These are phyloP conservation scores for Peronosclerospora sorghi DNA, from an alignment of 352 stramenopile species.

Conservation along the genomic window DNA sequence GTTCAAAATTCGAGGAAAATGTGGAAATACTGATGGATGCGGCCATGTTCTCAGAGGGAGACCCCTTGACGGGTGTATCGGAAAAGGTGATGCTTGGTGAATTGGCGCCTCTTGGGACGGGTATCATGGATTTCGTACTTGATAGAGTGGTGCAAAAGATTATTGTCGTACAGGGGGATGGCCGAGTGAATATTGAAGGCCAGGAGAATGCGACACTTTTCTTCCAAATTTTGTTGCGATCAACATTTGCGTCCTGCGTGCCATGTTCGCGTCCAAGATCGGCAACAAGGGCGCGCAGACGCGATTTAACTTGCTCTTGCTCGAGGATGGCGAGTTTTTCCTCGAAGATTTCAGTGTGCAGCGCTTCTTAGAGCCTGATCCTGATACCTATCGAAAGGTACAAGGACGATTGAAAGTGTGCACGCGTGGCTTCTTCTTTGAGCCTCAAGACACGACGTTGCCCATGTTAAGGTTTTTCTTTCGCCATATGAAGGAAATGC, in stretches of 20 bases:
- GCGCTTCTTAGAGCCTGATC: slow-evolving; percentile 51
- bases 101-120: slow-evolving; percentile 91
- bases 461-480: slow-evolving; percentile 84
- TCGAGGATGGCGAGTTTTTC: slow-evolving; percentile 92
- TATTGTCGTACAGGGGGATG: too few species aligned
- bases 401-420: slow-evolving; percentile 81
- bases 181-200: too few species aligned
- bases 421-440: slow-evolving; percentile 87
- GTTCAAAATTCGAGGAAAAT: slow-evolving; percentile 99
- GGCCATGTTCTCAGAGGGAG: slow-evolving; percentile 95
- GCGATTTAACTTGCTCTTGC: slow-evolving; percentile 88
- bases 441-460: slow-evolving; percentile 74
- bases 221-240: too few species aligned
- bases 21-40: slow-evolving; percentile 99
- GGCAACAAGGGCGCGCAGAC: slow-evolving; percentile 41
- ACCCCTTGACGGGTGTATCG: slow-evolving; percentile 95
- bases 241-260: too few species aligned
- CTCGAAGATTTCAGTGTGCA: slow-evolving; percentile 86
- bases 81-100: slow-evolving; percentile 99
- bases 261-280: slow-evolving; percentile 31
- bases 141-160: too few species aligned
- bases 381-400: slow-evolving; percentile 50
- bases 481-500: slow-evolving; percentile 60
- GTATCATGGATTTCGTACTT: too few species aligned
- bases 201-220: too few species aligned